These are phyloP conservation scores for Olyra latifolia DNA, from an alignment of 176 grass and related monocot species.

Conservation along the genomic window DNA sequence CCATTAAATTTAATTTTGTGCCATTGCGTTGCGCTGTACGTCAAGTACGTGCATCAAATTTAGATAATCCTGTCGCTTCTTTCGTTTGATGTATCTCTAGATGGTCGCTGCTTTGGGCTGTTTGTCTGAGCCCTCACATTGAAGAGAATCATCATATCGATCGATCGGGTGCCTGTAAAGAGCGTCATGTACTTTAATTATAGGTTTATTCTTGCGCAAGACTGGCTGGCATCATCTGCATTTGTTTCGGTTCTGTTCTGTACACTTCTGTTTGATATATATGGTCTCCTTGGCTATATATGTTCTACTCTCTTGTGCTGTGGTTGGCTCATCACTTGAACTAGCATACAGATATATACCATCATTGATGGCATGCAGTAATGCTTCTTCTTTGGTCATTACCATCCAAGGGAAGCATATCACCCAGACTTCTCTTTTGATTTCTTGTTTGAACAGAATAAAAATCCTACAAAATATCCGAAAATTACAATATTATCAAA, in stretches of 20 bases:
- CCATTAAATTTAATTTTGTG: not conserved
- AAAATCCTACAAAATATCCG: too few species aligned
- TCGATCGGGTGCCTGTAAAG: not conserved
- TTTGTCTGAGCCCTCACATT: not conserved
- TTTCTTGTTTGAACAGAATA: too few species aligned
- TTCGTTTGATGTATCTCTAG: not conserved
- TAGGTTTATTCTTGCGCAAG: not conserved
- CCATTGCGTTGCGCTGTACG: not conserved
- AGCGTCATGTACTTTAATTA: not conserved
- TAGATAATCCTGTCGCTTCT: constrained; percentile 5
- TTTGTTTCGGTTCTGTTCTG: not conserved
- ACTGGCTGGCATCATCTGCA: not conserved
- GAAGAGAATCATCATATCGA: not conserved
- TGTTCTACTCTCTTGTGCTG: not conserved
- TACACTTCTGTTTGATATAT: not conserved
- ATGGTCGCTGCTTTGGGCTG: not conserved
- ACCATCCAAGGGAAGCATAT: too few species aligned
- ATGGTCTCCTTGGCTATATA: not conserved
- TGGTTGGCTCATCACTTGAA: not conserved
- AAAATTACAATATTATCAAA: too few species aligned
- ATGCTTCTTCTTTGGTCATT: not conserved
- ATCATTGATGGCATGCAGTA: not conserved
- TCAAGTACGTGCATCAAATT: too few species aligned
- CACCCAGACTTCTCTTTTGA: too few species aligned
- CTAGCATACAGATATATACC: not conserved